Percentiles rank a stretch among this genome's conserved stretches.
Conservation (phyloP, 169 alveolate genomes). For the Eimeria tenella region DNA sequence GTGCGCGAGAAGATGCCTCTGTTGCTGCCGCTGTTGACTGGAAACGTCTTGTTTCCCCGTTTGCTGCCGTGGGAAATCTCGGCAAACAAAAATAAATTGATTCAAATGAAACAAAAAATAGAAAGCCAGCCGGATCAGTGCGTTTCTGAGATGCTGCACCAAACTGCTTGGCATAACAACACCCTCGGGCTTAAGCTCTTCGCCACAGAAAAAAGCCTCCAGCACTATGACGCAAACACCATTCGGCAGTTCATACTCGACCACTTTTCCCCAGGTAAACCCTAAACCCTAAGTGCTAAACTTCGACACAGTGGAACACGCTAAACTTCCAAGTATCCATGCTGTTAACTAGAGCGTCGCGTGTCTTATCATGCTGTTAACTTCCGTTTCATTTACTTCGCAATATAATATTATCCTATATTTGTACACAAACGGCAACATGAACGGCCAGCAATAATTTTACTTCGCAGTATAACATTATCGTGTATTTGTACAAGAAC, state of each 20-base stretch:
- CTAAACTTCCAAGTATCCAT: too few species aligned
- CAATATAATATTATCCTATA: too few species aligned
- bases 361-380: too few species aligned
- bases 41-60: conserved; percentile 92
- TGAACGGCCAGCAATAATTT: too few species aligned
- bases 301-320: too few species aligned
- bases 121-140: conserved; percentile 86
- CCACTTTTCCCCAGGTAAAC: conserved; percentile 91
- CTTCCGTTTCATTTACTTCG: too few species aligned
- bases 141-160: conserved; percentile 90
- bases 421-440: too few species aligned
- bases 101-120: not conserved
- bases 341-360: too few species aligned
- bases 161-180: conserved; percentile 91
- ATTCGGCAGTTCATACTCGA: conserved; percentile 89
- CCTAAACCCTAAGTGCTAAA: not conserved
- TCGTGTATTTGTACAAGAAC: too few species aligned
- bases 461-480: too few species aligned
- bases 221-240: conserved; percentile 87
- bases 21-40: conserved; percentile 88
- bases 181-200: conserved; percentile 89
- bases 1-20: conserved; percentile 89
- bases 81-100: conserved; percentile 51
- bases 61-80: conserved; percentile 90
- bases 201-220: conserved; percentile 75